Evolutionary conservation across 225 moss, liverwort and hornwort species (phyloP), one percentile per base, ranked within the genome.

Genomic region (Sphagnum contortum): DNA sequence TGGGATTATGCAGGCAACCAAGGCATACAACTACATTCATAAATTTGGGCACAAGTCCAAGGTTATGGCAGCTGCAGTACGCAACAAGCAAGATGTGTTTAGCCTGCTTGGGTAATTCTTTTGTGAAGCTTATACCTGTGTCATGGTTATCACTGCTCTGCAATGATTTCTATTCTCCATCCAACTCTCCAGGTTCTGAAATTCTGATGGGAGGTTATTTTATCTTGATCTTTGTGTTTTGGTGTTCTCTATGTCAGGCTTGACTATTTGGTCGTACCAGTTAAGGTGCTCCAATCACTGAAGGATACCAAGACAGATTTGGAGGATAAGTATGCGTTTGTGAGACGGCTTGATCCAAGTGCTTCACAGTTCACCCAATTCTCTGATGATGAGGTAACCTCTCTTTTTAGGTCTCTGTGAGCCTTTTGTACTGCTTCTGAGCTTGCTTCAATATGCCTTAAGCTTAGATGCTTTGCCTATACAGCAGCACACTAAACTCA

Each of bases 31-130:
- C 68, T 90, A 86, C 67, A 78, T 94, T n/a, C 93, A 94, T 67
- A 94, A 85, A 49, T 48, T 79, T 68, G 93, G 84, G 50, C 81
- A 84, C 71, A 88, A 83, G 72, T 86, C 93, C 61, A 94, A 94
- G 75, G 79, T 94, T 8, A 94, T 94, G 90, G 90, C 90, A 45
- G 93, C 93, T 57, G 90, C 90, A 67, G 86, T 94, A 47, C 83
- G 93, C 44, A 94, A 94, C 65, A 94, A 94, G 73, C 93, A 94
- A 78, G 93, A 94, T 69, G 88, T 94, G 64, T 94, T 94, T 74
- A 88, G 88, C 77, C 81, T 94, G 9, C 87, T 94, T 12, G 93
- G 90, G 88, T 91, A 76, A 59, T 70, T 60, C n/a, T 12, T 13
- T 3, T 11, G 11, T 59, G 13, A 8, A 48, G 9, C 4, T 64